Evolutionary conservation across 345 rosid species (phyloP), one percentile per base, ranked within the genome.

Genomic region (Boechera stricta): DNA sequence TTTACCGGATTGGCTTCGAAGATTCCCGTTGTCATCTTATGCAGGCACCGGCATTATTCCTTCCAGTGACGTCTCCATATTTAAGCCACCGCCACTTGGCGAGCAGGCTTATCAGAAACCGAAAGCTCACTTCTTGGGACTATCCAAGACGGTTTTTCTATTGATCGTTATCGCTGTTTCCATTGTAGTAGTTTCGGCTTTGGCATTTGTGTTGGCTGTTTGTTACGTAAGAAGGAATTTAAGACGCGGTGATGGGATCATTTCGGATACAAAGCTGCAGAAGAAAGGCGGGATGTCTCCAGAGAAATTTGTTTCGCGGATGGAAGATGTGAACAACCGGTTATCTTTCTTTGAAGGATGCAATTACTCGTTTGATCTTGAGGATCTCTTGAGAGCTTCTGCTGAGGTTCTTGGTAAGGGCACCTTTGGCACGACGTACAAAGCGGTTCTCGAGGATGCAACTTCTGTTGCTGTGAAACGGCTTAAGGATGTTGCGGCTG

Each of bases 391-490:
- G 84, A 89, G 98, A 76, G 99, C 99, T 64, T 95, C 98, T 11
- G 98, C 98, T 13, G 99, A 95, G 79, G 97, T 95, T n/a, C 80
- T 95, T 69, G 99, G 98, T 21, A 95, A 95, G 59, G 99, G 99
- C 47, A 89, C 99, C 10, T 92, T 92, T 55, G 98, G 99, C 15
- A 90, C 86, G 45, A 86, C 99, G 38, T 95, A 95, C 51, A 95
- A 87, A 82, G 99, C 98, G 0, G 77, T 76, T 47, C 75, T 81
- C 12, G 84, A 81, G 21, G 84, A 81, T 63, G 80, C 78, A 0
- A 81, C 84, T 33, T 89, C 97, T 0, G 98, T 95, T 33, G 97
- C 94, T 71, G 98, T 92, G 72, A 95, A 95, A 77, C 82, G 99
- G 75, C 87, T 95, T 80, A 95, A 93, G 84, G 98, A 95, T 29